Base-by-base conservation (phyloP, 2,329 filamentous ascomycete genomes). In the Penicillium frequentans region DNA sequence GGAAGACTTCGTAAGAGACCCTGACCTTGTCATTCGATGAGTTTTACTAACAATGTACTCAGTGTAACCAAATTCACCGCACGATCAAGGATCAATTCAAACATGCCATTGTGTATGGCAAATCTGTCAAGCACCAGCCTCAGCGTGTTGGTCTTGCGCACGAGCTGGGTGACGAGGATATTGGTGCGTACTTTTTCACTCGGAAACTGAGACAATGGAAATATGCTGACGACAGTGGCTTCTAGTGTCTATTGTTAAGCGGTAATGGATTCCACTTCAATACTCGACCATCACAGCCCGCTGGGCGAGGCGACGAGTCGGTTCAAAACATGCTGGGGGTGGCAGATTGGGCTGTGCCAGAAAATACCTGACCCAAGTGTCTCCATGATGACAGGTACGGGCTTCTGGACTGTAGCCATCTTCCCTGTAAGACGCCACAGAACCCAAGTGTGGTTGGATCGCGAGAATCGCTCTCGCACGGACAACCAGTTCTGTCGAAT, bases 61-160 rank as follows among this genome's bases (percentile, higher is more conserved):
- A 96, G 92, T 99, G 95, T 79, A 96, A 97, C 79, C 85, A 91
- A 65, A 99, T 99, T 73, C 95, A 99, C 79, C 91, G 95, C 74
- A 96, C 87, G 55, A 98, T 99, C 73, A 84, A 95, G 55, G 95
- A 99, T 68, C 89, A 96, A 68, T 99, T 99, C 83, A 96, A 93
- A 78, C 86, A 88, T 60, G 95, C 95, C 54, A 89, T 99, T 72
- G 95, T 99, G 43, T 99, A 98, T 76, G 95, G 95, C 66, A 95
- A 93, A 75, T 97, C 93, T 55, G 93, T 98, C 66, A 98, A 98
- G 83, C 95, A 99, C 80, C 95, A 98, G 79, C 95, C 95, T 64
- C 95, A 99, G 79, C 86, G 93, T 70, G 95, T 98, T 61, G 95
- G 95, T 49, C 83, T 99, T 64, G 81, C 85, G 52, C 95, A 99